These are phyloP conservation scores for Diaporthe humulicola DNA, from an alignment of 2,329 filamentous ascomycete species.

Conservation along the genomic window DNA sequence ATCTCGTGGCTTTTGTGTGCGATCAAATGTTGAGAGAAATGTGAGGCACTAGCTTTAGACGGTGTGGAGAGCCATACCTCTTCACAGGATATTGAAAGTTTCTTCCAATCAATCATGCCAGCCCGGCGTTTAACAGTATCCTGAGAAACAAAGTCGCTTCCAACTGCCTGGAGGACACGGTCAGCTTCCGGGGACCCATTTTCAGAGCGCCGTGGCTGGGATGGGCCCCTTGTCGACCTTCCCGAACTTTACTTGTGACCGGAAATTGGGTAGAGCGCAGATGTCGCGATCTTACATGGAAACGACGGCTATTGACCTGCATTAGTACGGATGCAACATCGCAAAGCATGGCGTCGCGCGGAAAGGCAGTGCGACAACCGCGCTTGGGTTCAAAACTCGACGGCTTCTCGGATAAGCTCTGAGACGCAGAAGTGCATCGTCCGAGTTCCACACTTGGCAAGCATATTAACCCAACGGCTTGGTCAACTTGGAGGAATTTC, in stretches of 20 bases:
- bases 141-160: neutral
- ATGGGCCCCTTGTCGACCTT: neutral
- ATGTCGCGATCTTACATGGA: neutral
- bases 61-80: neutral
- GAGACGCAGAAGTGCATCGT: too few species aligned
- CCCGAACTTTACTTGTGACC: neutral
- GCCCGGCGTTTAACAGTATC: neutral
- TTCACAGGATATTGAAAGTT: neutral
- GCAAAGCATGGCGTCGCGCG: neutral
- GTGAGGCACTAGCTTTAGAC: neutral
- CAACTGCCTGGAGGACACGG: neutral
- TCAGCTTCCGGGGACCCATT: neutral
- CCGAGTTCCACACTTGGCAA: neutral
- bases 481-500: neutral
- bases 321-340: conserved; percentile 22
- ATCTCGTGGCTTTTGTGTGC: neutral
- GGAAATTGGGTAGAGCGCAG: conserved; percentile 3
- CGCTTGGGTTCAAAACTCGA: neutral
- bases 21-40: neutral
- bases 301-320: neutral
- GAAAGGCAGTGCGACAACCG: neutral
- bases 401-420: neutral
- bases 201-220: neutral
- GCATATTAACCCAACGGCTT: neutral
- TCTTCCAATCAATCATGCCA: rapidly evolving